Base-by-base conservation (phyloP, 2,329 filamentous ascomycete genomes). In the Scytalidium lignicola region DNA sequence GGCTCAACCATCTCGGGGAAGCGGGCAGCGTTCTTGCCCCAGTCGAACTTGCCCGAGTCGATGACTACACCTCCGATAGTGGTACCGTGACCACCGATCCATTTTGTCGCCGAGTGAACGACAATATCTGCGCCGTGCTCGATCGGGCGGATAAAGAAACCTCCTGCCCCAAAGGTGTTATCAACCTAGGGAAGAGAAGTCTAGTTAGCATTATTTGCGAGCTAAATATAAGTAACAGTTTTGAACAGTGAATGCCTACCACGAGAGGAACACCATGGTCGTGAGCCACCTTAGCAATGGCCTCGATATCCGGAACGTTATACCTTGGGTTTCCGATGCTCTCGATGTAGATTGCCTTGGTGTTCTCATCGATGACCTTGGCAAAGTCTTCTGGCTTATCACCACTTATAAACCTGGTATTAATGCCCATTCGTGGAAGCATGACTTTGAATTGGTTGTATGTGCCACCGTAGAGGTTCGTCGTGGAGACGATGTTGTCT, bases 401-500 rank as follows among this genome's bases (percentile, higher is more conserved):
- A 41, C 89, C 88, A 48, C 83, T 76, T 62, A 96, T 79, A 61
- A 96, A 96, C 73, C 91, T 95, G 63, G 90, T 93, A 40, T 75
- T 75, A 64, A 97, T 90, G 53, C 92, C 92, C 42, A 96, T 72
- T n/a, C 91, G 82, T 6, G 90, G 86, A 49, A 96, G 76, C 58
- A 90, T 79, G 42, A 96, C 90, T 73, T 96, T 96, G 73, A 96
- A 83, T 74, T 96, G 92, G 73, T 97, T 96, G 76, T 96, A 96
- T 15, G 92, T 96, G 66, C 91, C 91, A 57, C 91, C 91, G 70
- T 96, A 96, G 50, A 96, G 75, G 71, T 95, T 95, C 45, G 85
- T 85, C 6, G 92, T 96, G 12, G 89, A 86, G 46, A 96, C 80
- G 59, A 96, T 95, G 74, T 96, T 96, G 75, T 96, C 91, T 43